phyloP scores from a whole-genome alignment of 352 stramenopile genomes.

The Phytophthora sp. region DNA sequence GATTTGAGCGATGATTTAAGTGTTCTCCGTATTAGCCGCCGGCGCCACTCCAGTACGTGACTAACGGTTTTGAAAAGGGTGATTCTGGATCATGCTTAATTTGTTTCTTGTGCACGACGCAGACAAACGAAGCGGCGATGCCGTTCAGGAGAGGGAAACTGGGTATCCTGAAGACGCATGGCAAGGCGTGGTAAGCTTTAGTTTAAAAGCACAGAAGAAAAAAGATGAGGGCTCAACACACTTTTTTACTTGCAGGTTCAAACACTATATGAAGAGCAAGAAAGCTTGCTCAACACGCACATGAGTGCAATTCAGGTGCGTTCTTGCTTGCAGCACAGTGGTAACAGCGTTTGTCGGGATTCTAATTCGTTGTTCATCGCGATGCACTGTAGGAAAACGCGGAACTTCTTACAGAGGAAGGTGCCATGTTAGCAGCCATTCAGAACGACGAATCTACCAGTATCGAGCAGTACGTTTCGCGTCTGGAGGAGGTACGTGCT shows the following conservation, averaged over 20 bases:
- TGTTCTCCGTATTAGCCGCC: constrained; percentile 56
- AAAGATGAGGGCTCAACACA: too few species aligned
- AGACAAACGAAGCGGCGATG: constrained; percentile 26
- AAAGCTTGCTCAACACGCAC: constrained; percentile 95
- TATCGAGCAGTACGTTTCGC: constrained; percentile 94
- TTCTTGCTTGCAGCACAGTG: neutral
- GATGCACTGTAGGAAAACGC: constrained; percentile 90
- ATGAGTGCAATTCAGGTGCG: constrained; percentile 95
- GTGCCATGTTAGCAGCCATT: constrained; percentile 83
- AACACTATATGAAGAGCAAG: constrained; percentile 96
- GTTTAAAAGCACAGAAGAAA: too few species aligned
- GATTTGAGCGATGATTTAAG: constrained; percentile 67
- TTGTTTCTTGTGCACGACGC: neutral
- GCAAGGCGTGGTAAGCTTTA: constrained; percentile 60
- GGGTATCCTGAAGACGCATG: constrained; percentile 63
- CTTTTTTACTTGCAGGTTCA: constrained; percentile 85
- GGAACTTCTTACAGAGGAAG: constrained; percentile 97
- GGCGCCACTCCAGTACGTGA: constrained; percentile 55
- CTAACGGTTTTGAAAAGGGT: neutral
- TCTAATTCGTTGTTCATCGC: neutral
- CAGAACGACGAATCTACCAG: constrained; percentile 93
- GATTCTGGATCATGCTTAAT: neutral
- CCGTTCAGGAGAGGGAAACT: constrained; percentile 34
- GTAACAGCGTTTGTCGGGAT: neutral
- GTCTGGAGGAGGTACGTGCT: constrained; percentile 82